Evolutionary conservation across 371 early-diverging fungal species (phyloP).

Genomic region (Spraguea lophii): DNA sequence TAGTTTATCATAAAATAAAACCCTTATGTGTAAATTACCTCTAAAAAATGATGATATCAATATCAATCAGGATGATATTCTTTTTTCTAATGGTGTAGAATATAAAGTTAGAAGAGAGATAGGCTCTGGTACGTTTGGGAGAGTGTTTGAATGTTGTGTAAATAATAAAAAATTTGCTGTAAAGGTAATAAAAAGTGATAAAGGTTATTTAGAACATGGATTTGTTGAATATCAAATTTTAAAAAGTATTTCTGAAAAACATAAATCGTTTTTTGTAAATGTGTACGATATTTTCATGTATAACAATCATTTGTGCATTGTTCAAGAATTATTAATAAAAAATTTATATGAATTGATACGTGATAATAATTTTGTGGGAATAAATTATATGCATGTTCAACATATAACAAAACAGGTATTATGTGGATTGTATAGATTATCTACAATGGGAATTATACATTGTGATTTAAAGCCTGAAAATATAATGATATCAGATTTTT

Average conservation of each 20-base stretch:
- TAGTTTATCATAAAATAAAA: no score
- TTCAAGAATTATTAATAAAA: constrained; percentile 68
- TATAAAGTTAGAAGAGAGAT: constrained; percentile 41
- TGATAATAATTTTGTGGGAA: constrained; percentile 63
- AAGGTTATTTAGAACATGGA: constrained; percentile 67
- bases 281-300: constrained; percentile 63
- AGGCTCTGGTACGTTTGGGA: constrained; percentile 89
- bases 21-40: no score
- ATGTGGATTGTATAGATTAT: constrained; percentile 59
- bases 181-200: constrained; percentile 78
- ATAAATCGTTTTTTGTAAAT: constrained; percentile 44
- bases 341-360: constrained; percentile 76
- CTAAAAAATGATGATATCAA: no score
- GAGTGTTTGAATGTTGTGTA: constrained; percentile 74
- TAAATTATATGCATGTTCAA: constrained; percentile 59
- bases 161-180: constrained; percentile 64
- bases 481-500: constrained; percentile 52
- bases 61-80: no score
- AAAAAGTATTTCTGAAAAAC: background rate
- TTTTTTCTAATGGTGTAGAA: no score
- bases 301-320: constrained; percentile 69
- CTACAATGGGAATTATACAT: constrained; percentile 65
- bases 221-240: constrained; percentile 57
- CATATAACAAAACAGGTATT: constrained; percentile 62
- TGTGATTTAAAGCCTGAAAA: constrained; percentile 94